A percentile compares a stretch with the other conserved stretches of the same genome.
Conservation (phyloP, 129 eudicot species). For the Oenanthe sinensis region DNA sequence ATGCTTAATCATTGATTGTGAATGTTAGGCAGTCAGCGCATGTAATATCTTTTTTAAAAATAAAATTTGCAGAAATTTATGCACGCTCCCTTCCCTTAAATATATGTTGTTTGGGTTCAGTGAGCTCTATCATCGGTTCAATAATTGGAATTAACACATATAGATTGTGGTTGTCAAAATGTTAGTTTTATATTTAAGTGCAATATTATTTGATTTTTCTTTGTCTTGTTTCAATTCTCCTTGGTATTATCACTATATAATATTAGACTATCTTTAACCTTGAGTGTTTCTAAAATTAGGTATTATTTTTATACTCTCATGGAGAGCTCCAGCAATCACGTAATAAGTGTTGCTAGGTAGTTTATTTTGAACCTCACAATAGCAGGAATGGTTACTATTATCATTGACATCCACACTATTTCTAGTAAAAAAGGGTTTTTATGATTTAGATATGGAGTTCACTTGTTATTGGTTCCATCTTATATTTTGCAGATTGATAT, state of each 20-base stretch:
- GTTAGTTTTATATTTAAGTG: background rate
- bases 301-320: background rate
- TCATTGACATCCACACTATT: background rate
- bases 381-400: background rate
- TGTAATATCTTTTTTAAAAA: no score
- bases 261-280: background rate
- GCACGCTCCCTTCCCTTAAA: background rate
- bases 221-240: background rate
- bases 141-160: background rate
- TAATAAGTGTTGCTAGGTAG: background rate
- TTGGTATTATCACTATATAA: background rate
- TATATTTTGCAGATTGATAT: constrained; percentile 69
- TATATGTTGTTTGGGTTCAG: background rate
- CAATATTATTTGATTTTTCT: background rate
- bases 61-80: background rate
- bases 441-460: background rate
- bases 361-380: background rate
- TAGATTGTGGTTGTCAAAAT: background rate
- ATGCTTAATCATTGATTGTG: no score
- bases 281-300: background rate
- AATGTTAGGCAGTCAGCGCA: no score
- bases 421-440: background rate
- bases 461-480: background rate
- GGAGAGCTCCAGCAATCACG: background rate
- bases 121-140: background rate